Percentiles rank a stretch among this genome's conserved stretches.
Evolutionary conservation across 495 filamentous ascomycete genomes (phyloP).

Genomic region (Thermochaetoides thermophila): DNA sequence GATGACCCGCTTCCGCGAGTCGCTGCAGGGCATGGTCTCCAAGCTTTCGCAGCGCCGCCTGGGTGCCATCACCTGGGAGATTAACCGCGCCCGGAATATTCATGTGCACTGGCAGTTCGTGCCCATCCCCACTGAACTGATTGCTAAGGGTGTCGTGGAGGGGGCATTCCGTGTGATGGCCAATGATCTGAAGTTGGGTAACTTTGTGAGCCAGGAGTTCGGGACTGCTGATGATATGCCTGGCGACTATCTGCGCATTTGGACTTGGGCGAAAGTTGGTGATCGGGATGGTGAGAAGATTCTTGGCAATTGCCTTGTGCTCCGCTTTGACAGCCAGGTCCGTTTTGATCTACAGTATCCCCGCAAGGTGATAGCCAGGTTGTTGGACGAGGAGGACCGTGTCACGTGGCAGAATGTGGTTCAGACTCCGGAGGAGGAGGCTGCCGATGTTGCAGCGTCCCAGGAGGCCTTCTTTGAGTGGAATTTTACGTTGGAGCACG

Average conservation of each 20-base stretch:
- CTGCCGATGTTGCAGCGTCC: conserved; percentile 61
- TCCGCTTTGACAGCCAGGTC: conserved; percentile 31
- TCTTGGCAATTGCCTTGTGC: conserved; percentile 31
- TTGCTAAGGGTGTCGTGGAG: conserved; percentile 56
- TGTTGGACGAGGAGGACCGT: conserved; percentile 60
- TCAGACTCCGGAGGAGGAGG: conserved; percentile 65
- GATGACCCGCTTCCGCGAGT: conserved; percentile 61
- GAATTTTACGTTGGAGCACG: conserved; percentile 48
- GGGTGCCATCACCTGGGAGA: conserved; percentile 82
- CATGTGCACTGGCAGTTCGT: conserved; percentile 94
- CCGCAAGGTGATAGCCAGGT: conserved; percentile 70
- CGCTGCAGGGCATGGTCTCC: conserved; percentile 56
- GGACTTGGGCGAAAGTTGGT: conserved; percentile 49
- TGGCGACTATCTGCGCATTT: conserved; percentile 73
- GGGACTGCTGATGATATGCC: conserved; percentile 26
- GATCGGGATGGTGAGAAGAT: conserved; percentile 20
- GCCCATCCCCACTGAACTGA: conserved; percentile 50
- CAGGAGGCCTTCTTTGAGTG: conserved; percentile 72
- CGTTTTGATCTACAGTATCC: conserved; percentile 50
- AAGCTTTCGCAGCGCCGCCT: conserved; percentile 39
- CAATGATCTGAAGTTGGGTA: conserved; percentile 57
- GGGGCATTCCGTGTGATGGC: conserved; percentile 75
- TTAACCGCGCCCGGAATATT: conserved; percentile 60
- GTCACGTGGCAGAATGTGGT: conserved; percentile 69
- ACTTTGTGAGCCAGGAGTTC: conserved; percentile 29